Percentiles rank a stretch among this genome's conserved stretches.
phyloP scores from a whole-genome alignment of 495 filamentous ascomycete genomes.

The Gamarada debralockiae region DNA sequence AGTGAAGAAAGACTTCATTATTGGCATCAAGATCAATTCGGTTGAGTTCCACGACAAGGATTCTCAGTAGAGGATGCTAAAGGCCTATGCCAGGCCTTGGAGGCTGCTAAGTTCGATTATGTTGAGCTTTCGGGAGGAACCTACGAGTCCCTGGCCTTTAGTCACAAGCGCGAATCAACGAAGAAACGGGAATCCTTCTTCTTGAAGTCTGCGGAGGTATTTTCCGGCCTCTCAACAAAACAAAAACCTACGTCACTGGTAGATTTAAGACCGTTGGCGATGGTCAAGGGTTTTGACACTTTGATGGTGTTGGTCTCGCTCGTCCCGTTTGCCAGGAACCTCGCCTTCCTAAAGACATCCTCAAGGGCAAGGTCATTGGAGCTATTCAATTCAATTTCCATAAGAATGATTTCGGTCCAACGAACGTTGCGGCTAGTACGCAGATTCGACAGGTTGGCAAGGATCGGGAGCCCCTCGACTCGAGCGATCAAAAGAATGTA shows the following conservation, averaged over 20 bases:
- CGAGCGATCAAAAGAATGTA: slow-evolving; percentile 39
- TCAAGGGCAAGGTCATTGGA: slow-evolving; percentile 39
- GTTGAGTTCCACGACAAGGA: slow-evolving; percentile 61
- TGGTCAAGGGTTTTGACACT: slow-evolving; percentile 54
- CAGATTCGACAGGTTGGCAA: slow-evolving; percentile 52
- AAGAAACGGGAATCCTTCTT: slow-evolving; percentile 60
- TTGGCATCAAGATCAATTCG: slow-evolving; percentile 65
- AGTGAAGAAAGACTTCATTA: slow-evolving; percentile 42
- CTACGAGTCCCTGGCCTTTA: slow-evolving; percentile 52
- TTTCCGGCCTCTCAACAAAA: slow-evolving; percentile 47
- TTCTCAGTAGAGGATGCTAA: slow-evolving; percentile 53
- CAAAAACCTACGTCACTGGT: slow-evolving; percentile 58
- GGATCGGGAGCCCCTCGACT: slow-evolving; percentile 48
- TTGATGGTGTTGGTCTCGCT: slow-evolving; percentile 55
- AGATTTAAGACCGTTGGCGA: slow-evolving; percentile 55
- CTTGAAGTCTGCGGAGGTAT: slow-evolving; percentile 62
- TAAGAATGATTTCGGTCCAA: slow-evolving; percentile 40
- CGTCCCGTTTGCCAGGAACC: slow-evolving; percentile 51
- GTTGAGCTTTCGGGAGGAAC: slow-evolving; percentile 64
- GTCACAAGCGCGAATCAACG: slow-evolving; percentile 50
- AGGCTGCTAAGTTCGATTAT: slow-evolving; percentile 55
- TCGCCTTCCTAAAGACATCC: slow-evolving; percentile 43
- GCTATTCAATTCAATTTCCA: slow-evolving; percentile 43
- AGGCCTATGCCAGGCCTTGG: slow-evolving; percentile 50
- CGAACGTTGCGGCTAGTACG: slow-evolving; percentile 41